Base-by-base conservation (phyloP, 176 grass and related monocot genomes). In the Ensete glaucum region DNA sequence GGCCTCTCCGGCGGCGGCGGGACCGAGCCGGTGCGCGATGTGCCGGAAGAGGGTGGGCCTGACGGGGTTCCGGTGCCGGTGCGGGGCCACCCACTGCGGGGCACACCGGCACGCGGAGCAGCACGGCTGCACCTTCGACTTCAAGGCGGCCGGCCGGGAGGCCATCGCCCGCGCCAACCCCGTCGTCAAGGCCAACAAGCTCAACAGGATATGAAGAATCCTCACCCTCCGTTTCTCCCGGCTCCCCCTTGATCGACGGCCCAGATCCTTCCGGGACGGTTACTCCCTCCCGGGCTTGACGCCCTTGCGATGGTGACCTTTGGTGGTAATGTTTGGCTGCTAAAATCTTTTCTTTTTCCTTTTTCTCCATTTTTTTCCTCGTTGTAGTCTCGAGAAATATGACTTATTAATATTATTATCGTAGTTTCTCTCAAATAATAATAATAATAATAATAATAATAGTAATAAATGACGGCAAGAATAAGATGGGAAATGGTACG, bases 111-210 rank as follows among this genome's bases (percentile, higher is more conserved):
- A 60, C 17, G 57, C 57, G 57, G 57, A 60, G 57, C 57, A 9
- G 57, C 57, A 60, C 57, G 19, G 17, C 17, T 60, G 57, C 57
- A 19, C 57, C 57, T 60, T 60, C 57, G 57, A 60, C 19, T 60
- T 60, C 57, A 60, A 60, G 57, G 19, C 57, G 19, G 57, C 57
- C 57, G 57, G 57, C 5, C 57, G 57, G 17, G 57, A 60, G 57
- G 57, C 57, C 57, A 60, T 60, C 57, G 57, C 57, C 57, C 57
- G 57, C 15, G 57, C 57, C 57, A 60, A 60, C 57, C 57, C 57
- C 57, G 17, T 60, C 16, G 57, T 60, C 16, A 60, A 60, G 57
- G 57, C 57, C 57, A 19, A 60, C 57, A 60, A 60, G 57, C 57
- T 60, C 57, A 15, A 19, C 57, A 60, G n/a, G 19, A 60, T 60